phyloP scores from a whole-genome alignment of 192 early-diverging fungal genomes.

The Backusella macrospora region DNA sequence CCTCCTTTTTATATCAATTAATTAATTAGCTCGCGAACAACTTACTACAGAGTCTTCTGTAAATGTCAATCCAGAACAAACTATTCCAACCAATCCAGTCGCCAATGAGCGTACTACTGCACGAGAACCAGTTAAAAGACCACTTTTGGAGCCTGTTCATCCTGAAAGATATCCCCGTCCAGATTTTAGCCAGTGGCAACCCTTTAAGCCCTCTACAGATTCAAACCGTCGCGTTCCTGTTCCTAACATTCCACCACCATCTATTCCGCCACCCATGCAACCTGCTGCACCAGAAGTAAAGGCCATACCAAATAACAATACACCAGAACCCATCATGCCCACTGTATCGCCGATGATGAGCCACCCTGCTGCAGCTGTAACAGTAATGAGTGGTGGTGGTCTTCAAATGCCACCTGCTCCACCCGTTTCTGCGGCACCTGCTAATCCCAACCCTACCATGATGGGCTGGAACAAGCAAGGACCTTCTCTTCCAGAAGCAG shows the following conservation, averaged over 20 bases:
- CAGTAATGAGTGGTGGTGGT: neutral
- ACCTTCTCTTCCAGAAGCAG: constrained; percentile 44
- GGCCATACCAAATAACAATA: neutral
- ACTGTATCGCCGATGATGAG: neutral
- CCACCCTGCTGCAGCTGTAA: neutral
- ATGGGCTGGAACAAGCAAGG: constrained; percentile 19
- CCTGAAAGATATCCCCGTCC: constrained; percentile 73
- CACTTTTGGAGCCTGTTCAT: constrained; percentile 59
- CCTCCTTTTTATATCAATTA: neutral
- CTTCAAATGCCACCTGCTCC: constrained; percentile 16
- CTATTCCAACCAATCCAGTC: neutral
- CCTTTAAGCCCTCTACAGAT: constrained; percentile 55
- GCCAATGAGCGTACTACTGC: neutral
- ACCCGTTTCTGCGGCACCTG: neutral
- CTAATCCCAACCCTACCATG: constrained; percentile 13
- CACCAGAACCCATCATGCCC: constrained; percentile 28
- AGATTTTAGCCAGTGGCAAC: constrained; percentile 71
- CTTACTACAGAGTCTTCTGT: constrained; percentile 11
- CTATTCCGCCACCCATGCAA: constrained; percentile 10
- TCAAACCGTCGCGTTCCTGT: constrained; percentile 17
- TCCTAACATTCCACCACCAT: neutral
- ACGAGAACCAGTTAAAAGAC: constrained; percentile 21
- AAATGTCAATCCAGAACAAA: neutral
- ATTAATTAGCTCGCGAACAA: constrained; percentile 20
- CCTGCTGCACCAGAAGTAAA: constrained; percentile 2